phyloP scores from a whole-genome alignment of 1,284 basidiomycete species.

The Fomitopsis pinicola region DNA sequence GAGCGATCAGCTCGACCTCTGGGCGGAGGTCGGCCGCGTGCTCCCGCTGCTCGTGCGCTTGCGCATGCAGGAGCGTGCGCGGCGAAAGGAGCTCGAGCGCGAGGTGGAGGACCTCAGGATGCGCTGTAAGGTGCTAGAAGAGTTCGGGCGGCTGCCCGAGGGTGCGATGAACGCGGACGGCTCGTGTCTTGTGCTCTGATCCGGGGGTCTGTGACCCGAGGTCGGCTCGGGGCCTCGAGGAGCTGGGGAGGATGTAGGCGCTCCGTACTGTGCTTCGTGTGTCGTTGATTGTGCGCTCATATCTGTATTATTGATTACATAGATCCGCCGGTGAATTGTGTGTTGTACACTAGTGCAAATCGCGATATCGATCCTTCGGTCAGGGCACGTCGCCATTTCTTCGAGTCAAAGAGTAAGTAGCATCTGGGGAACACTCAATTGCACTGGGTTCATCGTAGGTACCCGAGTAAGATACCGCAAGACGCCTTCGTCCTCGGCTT shows the following conservation, averaged over 20 bases:
- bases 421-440: no score
- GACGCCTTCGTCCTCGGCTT: not conserved
- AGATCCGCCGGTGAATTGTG: not conserved
- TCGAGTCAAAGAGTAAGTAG: no score
- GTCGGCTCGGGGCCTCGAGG: not conserved
- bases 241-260: not conserved
- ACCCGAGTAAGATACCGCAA: not conserved
- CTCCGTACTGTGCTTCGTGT: not conserved
- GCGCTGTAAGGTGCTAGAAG: constrained; percentile 41
- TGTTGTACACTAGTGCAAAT: not conserved
- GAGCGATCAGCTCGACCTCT: constrained; percentile 32
- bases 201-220: not conserved
- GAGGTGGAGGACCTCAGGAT: constrained; percentile 52
- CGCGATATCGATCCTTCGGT: not conserved
- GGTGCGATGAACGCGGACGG: constrained; percentile 5
- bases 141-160: constrained; percentile 23
- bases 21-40: constrained; percentile 40
- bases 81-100: constrained; percentile 34
- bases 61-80: constrained; percentile 43
- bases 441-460: not conserved
- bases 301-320: not conserved
- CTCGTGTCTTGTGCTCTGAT: constrained; percentile 23
- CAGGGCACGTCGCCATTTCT: not conserved
- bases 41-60: constrained; percentile 46
- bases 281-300: not conserved